Conservation (phyloP, 106 monocot genomes). For the Vanilla planifolia region DNA sequence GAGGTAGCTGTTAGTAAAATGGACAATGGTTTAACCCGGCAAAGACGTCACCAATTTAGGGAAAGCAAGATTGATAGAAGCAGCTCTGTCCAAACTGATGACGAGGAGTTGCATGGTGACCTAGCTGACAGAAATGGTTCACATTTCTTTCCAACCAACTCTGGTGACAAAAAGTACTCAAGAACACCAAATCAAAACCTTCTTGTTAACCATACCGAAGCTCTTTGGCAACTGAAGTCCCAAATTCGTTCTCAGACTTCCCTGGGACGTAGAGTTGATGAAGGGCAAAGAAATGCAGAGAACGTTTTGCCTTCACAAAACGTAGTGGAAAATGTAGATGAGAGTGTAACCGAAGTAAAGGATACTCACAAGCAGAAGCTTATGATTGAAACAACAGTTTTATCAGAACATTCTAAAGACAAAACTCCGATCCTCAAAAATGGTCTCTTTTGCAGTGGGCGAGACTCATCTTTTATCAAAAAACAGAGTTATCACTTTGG, state of each 20-base stretch:
- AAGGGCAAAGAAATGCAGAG: slow-evolving; percentile 12
- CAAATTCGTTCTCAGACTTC: slow-evolving; percentile 13
- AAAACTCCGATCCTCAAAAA: too few relatives aligned
- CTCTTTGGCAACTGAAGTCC: slow-evolving; percentile 62
- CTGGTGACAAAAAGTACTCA: slow-evolving; percentile 13
- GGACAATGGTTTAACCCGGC: slow-evolving; percentile 16
- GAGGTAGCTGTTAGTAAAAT: too few relatives aligned
- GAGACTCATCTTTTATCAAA: too few relatives aligned
- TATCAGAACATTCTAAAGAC: too few relatives aligned
- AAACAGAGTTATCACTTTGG: background rate
- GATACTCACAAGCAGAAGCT: too few relatives aligned
- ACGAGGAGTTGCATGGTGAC: slow-evolving; percentile 7
- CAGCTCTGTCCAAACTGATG: slow-evolving; percentile 4
- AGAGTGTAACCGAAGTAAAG: background rate
- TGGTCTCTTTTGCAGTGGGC: too few relatives aligned
- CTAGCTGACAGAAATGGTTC: too few relatives aligned
- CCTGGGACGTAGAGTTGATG: slow-evolving; percentile 9
- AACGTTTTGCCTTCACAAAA: background rate
- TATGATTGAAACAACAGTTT: too few relatives aligned
- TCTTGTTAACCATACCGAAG: slow-evolving; percentile 12
- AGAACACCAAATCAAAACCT: slow-evolving; percentile 17
- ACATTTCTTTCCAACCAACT: too few relatives aligned
- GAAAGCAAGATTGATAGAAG: slow-evolving; percentile 16
- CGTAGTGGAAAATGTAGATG: background rate
- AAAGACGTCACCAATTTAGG: slow-evolving; percentile 18